Base-by-base conservation (phyloP, 1,284 basidiomycete genomes). In the Mycosarcoma mackinlayi region DNA sequence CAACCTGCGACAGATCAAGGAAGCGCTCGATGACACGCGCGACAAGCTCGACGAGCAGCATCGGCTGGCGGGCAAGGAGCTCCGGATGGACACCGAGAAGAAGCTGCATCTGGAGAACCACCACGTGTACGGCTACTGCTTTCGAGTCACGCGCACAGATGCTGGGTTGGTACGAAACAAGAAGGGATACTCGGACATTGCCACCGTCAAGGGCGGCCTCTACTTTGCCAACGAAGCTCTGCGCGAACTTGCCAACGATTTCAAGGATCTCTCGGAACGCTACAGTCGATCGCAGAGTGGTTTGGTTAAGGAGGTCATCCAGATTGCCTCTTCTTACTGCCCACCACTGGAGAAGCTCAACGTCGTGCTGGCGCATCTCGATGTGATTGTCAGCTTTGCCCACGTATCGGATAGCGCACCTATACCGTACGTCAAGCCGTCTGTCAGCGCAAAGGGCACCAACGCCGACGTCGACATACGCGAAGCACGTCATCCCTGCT, bases 31-130 rank as follows among this genome's bases (percentile, higher is more conserved):
- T 30, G 85, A 87, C 59, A 88, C 89, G 0, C 88, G 92, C 34
- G 92, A 95, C 79, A 88, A 88, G 1, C 85, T 99, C 16, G 93
- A 98, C 74, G 86, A 87, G 6, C 93, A 97, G 82, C 95, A 98
- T 81, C 85, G 86, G 14, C 79, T 86, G 3, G 90, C 90, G 0
- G 92, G 91, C 7, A 84, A 86, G 7, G 91, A 93, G 49, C 86
- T 98, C 1, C 87, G 86, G 4, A 80, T 98, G n/a, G 93, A 95
- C 31, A 87, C 93, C 1, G 92, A 96, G 80, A 96, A 97, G 85
- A 98, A 98, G 84, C 85, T 98, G 18, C 94, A 98, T 83, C 86
- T 99, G 30, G 96, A 99, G 85, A 95, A 96, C 78, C 92, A 91
- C 63, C 87, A 88, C 58, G 88, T 89, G 5, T 94, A 97, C 81